Evolutionary conservation across 192 early-diverging fungal genomes (phyloP).

Genomic region (Umbelopsis sp.): DNA sequence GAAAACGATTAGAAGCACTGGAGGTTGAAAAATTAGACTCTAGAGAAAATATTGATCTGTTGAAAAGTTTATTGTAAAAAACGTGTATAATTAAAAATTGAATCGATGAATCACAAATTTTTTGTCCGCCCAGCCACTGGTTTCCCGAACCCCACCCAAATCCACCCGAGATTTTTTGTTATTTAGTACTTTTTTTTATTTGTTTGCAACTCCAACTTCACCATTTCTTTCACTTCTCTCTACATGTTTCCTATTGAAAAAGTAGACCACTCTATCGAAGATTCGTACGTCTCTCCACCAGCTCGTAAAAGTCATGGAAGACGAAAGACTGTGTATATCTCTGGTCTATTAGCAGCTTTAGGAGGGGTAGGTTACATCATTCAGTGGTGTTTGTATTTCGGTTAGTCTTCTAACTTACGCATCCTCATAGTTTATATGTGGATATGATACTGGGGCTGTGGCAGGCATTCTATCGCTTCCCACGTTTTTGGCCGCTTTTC

Average conservation of each 20-base stretch:
- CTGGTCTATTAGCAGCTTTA: not conserved
- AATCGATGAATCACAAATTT: not conserved
- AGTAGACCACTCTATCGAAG: not conserved
- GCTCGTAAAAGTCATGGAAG: not conserved
- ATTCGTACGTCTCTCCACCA: not conserved
- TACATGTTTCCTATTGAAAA: not conserved
- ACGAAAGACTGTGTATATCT: constrained; percentile 6
- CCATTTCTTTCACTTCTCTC: not conserved
- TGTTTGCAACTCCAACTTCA: not conserved
- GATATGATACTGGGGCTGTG: constrained; percentile 25
- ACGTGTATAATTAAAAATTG: not conserved
- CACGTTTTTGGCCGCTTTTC: constrained; percentile 10
- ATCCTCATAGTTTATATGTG: not conserved
- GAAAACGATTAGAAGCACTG: constrained; percentile 7
- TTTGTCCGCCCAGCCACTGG: not conserved
- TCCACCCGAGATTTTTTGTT: not conserved
- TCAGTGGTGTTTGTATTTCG: not conserved
- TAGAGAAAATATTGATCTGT: constrained; percentile 15
- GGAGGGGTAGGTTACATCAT: not conserved
- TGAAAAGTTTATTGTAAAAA: not conserved
- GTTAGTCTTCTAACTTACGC: not conserved
- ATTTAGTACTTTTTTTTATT: not conserved
- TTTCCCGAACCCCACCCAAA: not conserved
- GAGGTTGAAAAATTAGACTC: not conserved
- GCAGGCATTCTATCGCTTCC: constrained; percentile 27